Base-by-base conservation (phyloP, 2,329 filamentous ascomycete species). In the Macroventuria anomochaeta region DNA sequence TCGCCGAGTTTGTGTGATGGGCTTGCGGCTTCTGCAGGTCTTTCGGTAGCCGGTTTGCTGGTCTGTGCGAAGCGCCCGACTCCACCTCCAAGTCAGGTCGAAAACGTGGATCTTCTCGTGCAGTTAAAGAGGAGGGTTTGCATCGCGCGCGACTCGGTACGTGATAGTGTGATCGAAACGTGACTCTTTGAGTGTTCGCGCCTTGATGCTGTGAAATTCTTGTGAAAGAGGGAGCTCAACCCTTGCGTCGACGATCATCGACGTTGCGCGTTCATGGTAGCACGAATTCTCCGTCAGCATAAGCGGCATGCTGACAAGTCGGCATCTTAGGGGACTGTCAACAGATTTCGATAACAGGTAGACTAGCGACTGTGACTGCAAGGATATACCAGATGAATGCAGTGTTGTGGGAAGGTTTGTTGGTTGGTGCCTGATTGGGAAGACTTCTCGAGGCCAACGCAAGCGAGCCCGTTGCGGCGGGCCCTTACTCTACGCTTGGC, bases 31-130 rank as follows among this genome's bases (percentile, higher is more conserved):
- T 46, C 39, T 50, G 53, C 53, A 55, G 46, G 52, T 41, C 51
- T 33, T 37, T 61, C 53, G 58, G 55, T 49, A 62, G 57, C 59
- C 53, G 60, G 55, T 5, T 34, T 57, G 50, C 53, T 60, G 53
- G 59, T 57, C 58, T 46, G 53, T 53, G 61, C 46, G 68, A 71
- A 70, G 67, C 68, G 68, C 68, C 68, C 64, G 62, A 57, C 62
- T 64, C 60, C 59, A 57, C 58, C 46, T 36, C 10, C 31, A 43
- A 55, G 34, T 38, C 43, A 36, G 26, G 37, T 36, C 37, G 28
- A 61, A 40, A 57, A 38, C 50, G 49, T 50, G 41, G 43, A 54
- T 46, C 55, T 36, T 46, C 34, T 33, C 34, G 53, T 56, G 43
- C 59, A 55, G 41, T 51, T 42, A 34, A 32, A 46, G 20, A 40